Base-by-base conservation (phyloP, 2,329 filamentous ascomycete genomes). In the Pestalotiopsis sp. region DNA sequence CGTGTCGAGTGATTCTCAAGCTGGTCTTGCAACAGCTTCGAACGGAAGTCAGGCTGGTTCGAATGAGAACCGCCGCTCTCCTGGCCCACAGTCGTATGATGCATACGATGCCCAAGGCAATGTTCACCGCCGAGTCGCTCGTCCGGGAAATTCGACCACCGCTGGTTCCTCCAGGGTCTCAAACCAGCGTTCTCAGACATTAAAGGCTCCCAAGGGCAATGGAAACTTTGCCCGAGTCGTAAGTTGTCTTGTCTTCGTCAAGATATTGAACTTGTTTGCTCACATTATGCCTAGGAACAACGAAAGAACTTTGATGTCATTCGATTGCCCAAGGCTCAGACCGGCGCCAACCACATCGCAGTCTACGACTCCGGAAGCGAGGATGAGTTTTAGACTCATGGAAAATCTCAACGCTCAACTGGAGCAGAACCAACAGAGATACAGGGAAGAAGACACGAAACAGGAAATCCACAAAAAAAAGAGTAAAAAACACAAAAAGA, bases 351-450 rank as follows among this genome's bases (percentile, higher is more conserved):
- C 36, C 23, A 41, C 41, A 27, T 61, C 23, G 57, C 49, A 20
- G 45, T 45, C 4, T 67, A 67, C 38, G 58, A 67, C n/a, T 67
- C 66, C 9, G 66, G 66, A 39, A 67, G 66, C 23, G 66, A 39
- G 11, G 66, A 67, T n/a, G 57, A 61, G 27, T 56, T 57, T 23
- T 66, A 66, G 41, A 45, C 20, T 14, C 25, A 4, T 4, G 17
- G 17, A 59, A n/a, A n/a, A 52, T n/a, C 14, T 4, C 45, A 36
- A 36, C 31, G 31, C 31, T 36, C 31, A 36, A 49, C 41, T 14
- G n/a, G 41, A 27, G 56, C 12, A 9, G 11, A 58, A 23, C 20
- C 12, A 27, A 58, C 17, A 58, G 25, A 58, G 52, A 45, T 4
- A 17, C 41, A 14, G 13, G 14, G 41, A 45, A 52, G 20, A 52